Evolutionary conservation across 2,329 filamentous ascomycete species (phyloP), one percentile per base, ranked within the genome.

Genomic region (Pyrenochaeta sp.): DNA sequence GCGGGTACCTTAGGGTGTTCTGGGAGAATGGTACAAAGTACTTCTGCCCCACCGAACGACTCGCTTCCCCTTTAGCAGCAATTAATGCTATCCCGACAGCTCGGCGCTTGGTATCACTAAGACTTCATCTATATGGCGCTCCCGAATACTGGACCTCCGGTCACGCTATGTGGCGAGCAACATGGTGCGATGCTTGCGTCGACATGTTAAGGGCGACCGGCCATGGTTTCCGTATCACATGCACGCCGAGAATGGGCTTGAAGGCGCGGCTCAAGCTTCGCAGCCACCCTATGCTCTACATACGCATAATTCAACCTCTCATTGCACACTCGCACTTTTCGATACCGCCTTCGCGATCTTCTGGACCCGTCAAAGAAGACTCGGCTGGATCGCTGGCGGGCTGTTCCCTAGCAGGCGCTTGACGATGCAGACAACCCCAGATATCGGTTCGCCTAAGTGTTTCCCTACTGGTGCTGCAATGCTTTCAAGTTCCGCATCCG

Each of bases 51-150:
- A 24, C 37, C 30, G 15, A 46, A 46, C n/a, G 36, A 13, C 44
- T 56, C 54, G 54, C 48, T 56, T 52, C 15, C 15, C 36, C 44
- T 24, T 45, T 12, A 34, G 25, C 42, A 52, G 27, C 44, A 56
- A 49, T 56, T 36, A 49, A 56, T 52, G n/a, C 42, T 47, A 37
- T 52, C 39, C 54, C 54, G 49, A 43, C 54, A 52, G 42, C 40
- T 39, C 28, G 54, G 54, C 49, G 28, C 44, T 24, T 52, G 49
- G 44, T 54, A 48, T 48, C 10, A 12, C 22, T 13, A 40, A 39
- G 42, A 39, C 43, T 56, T 44, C 43, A 52, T 37, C 24, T 36
- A 30, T 8, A 34, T 28, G 28, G 12, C 7, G 25, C 27, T 10
- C 45, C 45, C 28, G 22, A 47, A 15, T 30, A 32, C 45, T 30